Base-by-base conservation (phyloP, 2,329 filamentous ascomycete genomes). In the Ophiostoma pallidulum region DNA sequence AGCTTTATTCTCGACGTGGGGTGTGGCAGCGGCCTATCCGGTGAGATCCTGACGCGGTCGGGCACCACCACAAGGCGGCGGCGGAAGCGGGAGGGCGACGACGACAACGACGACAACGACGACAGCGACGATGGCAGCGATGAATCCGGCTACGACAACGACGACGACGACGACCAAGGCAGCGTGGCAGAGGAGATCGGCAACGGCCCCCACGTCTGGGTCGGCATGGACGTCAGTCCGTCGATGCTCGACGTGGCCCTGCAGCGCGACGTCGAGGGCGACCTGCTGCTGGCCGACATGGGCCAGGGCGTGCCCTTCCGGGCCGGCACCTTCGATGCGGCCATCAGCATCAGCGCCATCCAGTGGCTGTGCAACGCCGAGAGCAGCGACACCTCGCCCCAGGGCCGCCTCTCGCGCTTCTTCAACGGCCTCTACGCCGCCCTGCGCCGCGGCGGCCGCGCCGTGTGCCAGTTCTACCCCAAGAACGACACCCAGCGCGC, bases 331-430 rank as follows among this genome's bases (percentile, higher is more conserved):
- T 98, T 98, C 61, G 92, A 98, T 63, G 92, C 91, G 0, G 92
- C 92, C 19, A 89, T 98, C 58, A 89, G 82, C 60, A 97, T 98
- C 62, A 88, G 81, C 57, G 92, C 92, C 1, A 85, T 98, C n/a
- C 92, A 98, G 66, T 98, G 92, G 92, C 74, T 98, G 26, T 98
- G 92, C 66, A 97, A 95, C 64, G 92, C 91, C 35, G 92, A 97
- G 64, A 86, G 78, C 51, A 86, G 80, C 60, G 88, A 94, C 42
- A 90, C 92, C 0, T 86, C 78, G 1, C 85, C 89, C 1, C 77
- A 84, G 24, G 87, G 85, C 0, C 72, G 92, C 6, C 66, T 98
- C 22, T 76, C 78, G 4, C 74, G 91, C 38, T 98, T 98, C 62
- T 98, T 98, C 65, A 88, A 94, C 59, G 88, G 89, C 0, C 67